Evolutionary conservation across 106 monocot species (phyloP), one percentile per base, ranked within the genome.

Genomic region (Allium sativum): DNA sequence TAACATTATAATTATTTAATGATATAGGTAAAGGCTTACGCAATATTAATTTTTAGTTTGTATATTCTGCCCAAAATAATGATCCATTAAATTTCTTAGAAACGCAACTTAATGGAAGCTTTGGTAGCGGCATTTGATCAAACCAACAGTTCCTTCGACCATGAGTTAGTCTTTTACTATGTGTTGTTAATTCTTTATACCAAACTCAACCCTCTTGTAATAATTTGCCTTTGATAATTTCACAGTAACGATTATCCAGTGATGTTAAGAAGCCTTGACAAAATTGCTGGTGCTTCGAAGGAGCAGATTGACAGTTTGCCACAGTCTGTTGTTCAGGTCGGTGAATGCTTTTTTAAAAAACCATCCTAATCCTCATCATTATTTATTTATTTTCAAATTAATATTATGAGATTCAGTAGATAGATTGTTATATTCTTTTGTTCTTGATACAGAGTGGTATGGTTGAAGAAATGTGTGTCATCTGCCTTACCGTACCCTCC

Each of bases 301-400:
- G 58, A n/a, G n/a, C 84, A 86, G 65, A 99, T 92, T 46, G 85
- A 83, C 50, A 85, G 59, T 58, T 72, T 99, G 65, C 98, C 98
- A 45, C 65, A 75, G 47, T 85, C 88, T 16, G 53, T 77, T 22
- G 59, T 88, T 56, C 76, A 88, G 98, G 98, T 99, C 15, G 20
- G 21, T 10, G 61, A 52, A 8, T 15, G 12, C 45, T 44, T 18
- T 53, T 21, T 43, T 7, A 41, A 21, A n/a, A n/a, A n/a, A n/a
- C n/a, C n/a, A n/a, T n/a, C n/a, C n/a, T 15, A 13, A 11, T 44
- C 31, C 2, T 31, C 31, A 31, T 31, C 31, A 31, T 31, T 31
- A 3, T 31, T 5, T 3, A 10, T 8, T 2, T 0, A 7, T 14
- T 18, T 13, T 59, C 40, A 57, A 22, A 57, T 12, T 10, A 31